Evolutionary conservation across 805 yeast species (phyloP).

Genomic region (Saccharomyces mikatae): DNA sequence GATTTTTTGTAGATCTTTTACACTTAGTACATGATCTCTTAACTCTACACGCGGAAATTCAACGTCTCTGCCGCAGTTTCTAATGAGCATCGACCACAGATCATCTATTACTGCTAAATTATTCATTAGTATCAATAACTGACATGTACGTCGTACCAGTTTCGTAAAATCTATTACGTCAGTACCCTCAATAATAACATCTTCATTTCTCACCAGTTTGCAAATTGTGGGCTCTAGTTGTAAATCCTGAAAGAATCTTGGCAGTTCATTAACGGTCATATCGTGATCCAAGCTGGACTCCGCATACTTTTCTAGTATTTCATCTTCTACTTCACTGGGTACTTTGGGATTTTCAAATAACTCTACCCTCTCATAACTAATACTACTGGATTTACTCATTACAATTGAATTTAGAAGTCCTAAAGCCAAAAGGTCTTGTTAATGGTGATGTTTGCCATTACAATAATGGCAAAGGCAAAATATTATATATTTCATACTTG

Average conservation of each 20-base stretch:
- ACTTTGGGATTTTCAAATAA: constrained; percentile 29
- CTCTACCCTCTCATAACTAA: constrained; percentile 19
- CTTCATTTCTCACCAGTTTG: constrained; percentile 21
- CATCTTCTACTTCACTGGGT: constrained; percentile 39
- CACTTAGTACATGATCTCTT: constrained; percentile 24
- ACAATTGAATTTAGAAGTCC: no score
- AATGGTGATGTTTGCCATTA: background rate
- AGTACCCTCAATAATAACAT: constrained; percentile 35
- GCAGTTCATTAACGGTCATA: constrained; percentile 29
- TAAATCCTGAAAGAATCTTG: constrained; percentile 24
- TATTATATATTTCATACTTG: background rate
- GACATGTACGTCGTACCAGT: constrained; percentile 34
- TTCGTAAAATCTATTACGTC: constrained; percentile 42
- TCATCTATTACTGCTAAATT: constrained; percentile 32
- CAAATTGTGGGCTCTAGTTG: constrained; percentile 27
- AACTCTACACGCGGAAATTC: constrained; percentile 16
- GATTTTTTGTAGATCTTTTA: constrained; percentile 33
- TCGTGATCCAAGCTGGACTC: constrained; percentile 37
- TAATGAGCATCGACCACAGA: constrained; percentile 35
- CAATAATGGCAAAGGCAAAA: background rate
- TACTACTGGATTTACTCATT: constrained; percentile 1
- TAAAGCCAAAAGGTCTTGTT: background rate
- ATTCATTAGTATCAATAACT: constrained; percentile 35
- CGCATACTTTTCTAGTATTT: constrained; percentile 37
- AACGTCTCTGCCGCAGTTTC: constrained; percentile 19